Evolutionary conservation across 345 rosid genomes (phyloP), one percentile per base, ranked within the genome.

Genomic region (Diplotaxis tenuifolia): DNA sequence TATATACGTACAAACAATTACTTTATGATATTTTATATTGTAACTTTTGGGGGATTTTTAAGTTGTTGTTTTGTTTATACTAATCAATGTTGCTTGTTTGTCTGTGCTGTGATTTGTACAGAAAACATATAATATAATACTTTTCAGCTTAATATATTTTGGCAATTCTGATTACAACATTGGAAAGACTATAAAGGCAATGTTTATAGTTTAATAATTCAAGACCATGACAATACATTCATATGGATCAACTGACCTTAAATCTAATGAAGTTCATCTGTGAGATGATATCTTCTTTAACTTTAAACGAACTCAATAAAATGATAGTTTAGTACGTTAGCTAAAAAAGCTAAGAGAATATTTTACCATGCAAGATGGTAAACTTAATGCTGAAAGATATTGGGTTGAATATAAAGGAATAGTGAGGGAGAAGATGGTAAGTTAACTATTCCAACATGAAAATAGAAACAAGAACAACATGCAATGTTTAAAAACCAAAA

Each of bases 51-150:
- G n/a, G n/a, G n/a, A n/a, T 23, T 23, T 23, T 1, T 23, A 23
- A 23, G 25, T 23, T 23, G 40, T 10, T 34, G 49, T n/a, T 42
- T 42, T 42, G 7, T 14, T 42, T 34, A 3, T 9, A 5, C 49
- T 18, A n/a, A n/a, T 5, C 18, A 42, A 18, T 4, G 23, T 67
- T 72, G 64, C 27, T 18, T 59, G 31, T 45, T 3, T 29, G 9
- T 1, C 34, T 71, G 19, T 62, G 38, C 34, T 34, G 72, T 66
- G 58, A 74, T 10, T 45, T 65, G 59, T 73, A 56, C 59, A 29
- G 9, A 42, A 28, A 45, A 3, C 15, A 65, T 42, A 1, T 19
- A 62, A 62, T 45, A 25, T 53, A 27, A 25, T 19, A 34, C 10
- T 12, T 14, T 23, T 54, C 56, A 54, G 76, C 34, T 60, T 34